Conservation (phyloP, 176 grass and related monocot species). For the Otatea glauca region DNA sequence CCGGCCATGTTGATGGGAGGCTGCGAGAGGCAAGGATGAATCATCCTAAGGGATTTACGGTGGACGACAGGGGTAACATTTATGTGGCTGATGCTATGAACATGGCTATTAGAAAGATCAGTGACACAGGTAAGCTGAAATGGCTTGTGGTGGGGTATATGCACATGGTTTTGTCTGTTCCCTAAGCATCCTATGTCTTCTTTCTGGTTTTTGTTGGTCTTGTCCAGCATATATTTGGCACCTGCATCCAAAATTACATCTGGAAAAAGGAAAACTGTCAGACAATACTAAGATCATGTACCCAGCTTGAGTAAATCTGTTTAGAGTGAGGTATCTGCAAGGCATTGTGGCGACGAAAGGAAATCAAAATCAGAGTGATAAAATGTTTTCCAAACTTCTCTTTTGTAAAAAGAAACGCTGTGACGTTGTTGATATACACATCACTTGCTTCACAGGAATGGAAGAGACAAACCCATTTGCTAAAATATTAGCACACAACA, state of each 20-base stretch:
- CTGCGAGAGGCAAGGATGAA: slow-evolving; percentile 86
- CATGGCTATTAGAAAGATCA: slow-evolving; percentile 99
- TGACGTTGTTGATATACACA: background rate
- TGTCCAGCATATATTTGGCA: slow-evolving; percentile 28
- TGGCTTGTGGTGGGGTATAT: slow-evolving; percentile 43
- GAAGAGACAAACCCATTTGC: background rate
- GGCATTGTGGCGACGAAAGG: background rate
- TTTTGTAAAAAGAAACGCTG: background rate
- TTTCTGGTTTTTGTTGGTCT: slow-evolving; percentile 49
- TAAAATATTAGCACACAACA: background rate
- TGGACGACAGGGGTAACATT: slow-evolving; percentile 88
- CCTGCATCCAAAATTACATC: slow-evolving; percentile 39
- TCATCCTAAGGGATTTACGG: slow-evolving; percentile 94
- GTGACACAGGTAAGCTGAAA: slow-evolving; percentile 80
- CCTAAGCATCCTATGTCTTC: slow-evolving; percentile 54
- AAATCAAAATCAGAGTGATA: slow-evolving; percentile 9
- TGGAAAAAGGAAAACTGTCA: background rate
- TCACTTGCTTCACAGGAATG: slow-evolving; percentile 13
- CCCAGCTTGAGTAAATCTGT: slow-evolving; percentile 37
- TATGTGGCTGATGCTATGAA: slow-evolving; percentile 97
- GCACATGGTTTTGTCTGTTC: slow-evolving; percentile 53
- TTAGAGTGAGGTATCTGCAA: slow-evolving; percentile 10
- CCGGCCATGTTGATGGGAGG: slow-evolving; percentile 89
- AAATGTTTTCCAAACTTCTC: background rate
- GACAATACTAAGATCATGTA: slow-evolving; percentile 10